Base-by-base conservation (phyloP, 1,284 basidiomycete species). In the Volvariella volvacea region DNA sequence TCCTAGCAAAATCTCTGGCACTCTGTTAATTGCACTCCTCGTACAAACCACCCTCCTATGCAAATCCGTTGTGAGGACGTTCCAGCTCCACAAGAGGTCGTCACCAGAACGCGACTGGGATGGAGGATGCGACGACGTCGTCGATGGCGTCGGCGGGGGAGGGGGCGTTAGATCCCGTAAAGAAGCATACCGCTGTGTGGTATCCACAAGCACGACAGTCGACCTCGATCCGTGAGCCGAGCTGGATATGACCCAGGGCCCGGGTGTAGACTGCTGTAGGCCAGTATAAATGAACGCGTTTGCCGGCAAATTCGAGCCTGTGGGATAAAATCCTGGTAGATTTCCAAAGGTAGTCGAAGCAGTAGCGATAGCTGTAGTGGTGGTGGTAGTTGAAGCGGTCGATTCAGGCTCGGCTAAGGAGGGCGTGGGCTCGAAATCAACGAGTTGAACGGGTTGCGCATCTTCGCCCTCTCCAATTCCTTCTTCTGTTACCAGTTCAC, bases 241-340 rank as follows among this genome's bases (percentile, higher is more conserved):
- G 17, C 71, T 65, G 1, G 70, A 58, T 6, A 77, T 56, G 10
- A 84, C 28, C 21, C 58, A 63, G 0, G 60, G 52, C 3, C 52
- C 47, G 2, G 52, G 46, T 45, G 25, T 28, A 12, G 12, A 28
- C 12, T 28, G 25, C 25, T 6, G 25, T 28, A 12, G 6, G 25
- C 25, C 25, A 12, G 25, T 28, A 28, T 28, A 12, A 28, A 28
- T 28, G 25, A 28, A 28, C 25, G 25, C 25, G 12, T 28, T 28
- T 28, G 25, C 6, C 6, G 25, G 12, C 12, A 28, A 28, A 45
- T 61, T 17, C 14, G 15, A 68, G 44, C 68, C 67, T 16, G 74
- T 70, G 2, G 73, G 64, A 51, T 80, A 88, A 1, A 88, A 59
- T 0, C 86, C 85, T 0, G 83, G 82, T 55, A 85, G 86, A 0